Conservation (phyloP, 2,329 filamentous ascomycete genomes). For the Cercospora berteroae region DNA sequence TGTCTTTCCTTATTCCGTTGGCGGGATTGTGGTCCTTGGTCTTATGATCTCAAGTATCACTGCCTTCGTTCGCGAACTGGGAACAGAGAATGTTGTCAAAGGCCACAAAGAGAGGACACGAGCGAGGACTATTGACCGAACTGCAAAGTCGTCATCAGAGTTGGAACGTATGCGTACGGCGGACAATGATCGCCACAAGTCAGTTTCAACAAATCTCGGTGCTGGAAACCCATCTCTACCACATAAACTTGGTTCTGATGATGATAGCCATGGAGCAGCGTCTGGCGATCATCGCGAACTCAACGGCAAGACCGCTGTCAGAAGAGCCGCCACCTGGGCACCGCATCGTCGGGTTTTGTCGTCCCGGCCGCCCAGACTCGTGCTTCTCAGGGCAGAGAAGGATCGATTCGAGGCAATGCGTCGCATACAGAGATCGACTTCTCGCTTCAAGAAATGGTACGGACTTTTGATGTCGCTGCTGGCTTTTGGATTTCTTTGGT, state of each 20-base stretch:
- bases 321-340: constrained; percentile 24
- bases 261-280: constrained; percentile 4
- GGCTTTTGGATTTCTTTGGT: constrained; percentile 74
- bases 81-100: constrained; percentile 61
- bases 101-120: constrained; percentile 58
- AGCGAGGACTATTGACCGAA: constrained; percentile 53
- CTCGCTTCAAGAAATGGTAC: constrained; percentile 68
- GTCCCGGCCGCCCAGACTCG: constrained; percentile 45
- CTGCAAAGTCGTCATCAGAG: constrained; percentile 54
- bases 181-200: background rate
- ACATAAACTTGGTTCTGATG: constrained; percentile 20
- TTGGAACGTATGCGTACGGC: constrained; percentile 34
- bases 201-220: constrained; percentile 21
- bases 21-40: constrained; percentile 81
- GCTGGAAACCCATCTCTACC: constrained; percentile 12
- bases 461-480: constrained; percentile 66
- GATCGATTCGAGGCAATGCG: constrained; percentile 58
- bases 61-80: constrained; percentile 60
- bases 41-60: constrained; percentile 79
- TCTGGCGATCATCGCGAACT: background rate
- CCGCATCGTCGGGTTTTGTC: constrained; percentile 18
- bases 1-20: constrained; percentile 77
- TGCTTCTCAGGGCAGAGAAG: constrained; percentile 56
- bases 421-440: constrained; percentile 66
- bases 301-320: constrained; percentile 17